phyloP scores from a whole-genome alignment of 2,329 filamentous ascomycete genomes.

The Colletotrichum sp. region DNA sequence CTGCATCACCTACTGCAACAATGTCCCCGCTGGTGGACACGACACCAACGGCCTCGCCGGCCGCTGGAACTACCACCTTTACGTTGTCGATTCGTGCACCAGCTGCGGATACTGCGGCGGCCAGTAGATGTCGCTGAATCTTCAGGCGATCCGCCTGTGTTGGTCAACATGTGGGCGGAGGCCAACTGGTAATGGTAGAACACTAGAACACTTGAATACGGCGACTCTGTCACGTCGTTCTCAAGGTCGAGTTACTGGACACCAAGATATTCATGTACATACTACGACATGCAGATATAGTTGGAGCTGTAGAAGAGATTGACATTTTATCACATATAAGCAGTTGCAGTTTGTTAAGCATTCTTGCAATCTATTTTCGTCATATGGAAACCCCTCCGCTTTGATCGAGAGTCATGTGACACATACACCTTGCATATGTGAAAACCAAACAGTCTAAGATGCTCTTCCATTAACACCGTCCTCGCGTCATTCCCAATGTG shows the following conservation, averaged over 20 bases:
- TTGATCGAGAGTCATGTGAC: background rate
- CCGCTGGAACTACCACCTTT: background rate
- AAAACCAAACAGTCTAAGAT: background rate
- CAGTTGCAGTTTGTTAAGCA: fast-evolving
- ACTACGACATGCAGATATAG: background rate
- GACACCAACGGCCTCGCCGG: background rate
- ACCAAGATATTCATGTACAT: background rate
- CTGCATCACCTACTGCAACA: slow-evolving; percentile 12
- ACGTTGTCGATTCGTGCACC: background rate
- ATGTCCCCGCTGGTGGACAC: background rate
- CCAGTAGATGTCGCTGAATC: background rate
- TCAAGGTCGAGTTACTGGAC: background rate
- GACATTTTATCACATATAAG: background rate
- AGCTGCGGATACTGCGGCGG: background rate
- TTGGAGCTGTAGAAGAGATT: background rate
- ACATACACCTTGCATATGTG: fast-evolving
- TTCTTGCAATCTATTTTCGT: background rate
- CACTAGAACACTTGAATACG: background rate
- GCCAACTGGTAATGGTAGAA: background rate
- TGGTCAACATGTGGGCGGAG: background rate
- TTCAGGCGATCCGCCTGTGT: background rate
- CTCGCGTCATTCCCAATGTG: background rate
- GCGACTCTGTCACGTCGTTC: background rate
- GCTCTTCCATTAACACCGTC: fast-evolving
- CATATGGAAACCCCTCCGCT: too few relatives aligned